Evolutionary conservation across 73 alveolate species (phyloP), one percentile per base, ranked within the genome.

Genomic region (Vitrella brassicaformis): DNA sequence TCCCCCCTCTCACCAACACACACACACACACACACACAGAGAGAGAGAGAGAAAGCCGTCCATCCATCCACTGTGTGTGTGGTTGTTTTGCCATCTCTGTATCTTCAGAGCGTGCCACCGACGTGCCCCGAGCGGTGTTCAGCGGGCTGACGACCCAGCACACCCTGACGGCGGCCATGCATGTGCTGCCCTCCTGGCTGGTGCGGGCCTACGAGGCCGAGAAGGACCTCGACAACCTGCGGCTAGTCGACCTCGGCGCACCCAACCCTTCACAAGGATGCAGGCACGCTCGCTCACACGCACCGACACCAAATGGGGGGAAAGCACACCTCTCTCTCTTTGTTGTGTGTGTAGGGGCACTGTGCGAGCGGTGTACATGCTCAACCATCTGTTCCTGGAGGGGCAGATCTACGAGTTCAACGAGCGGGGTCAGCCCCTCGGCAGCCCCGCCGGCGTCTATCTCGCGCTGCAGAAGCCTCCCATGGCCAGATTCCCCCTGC

Each of bases 221-320:
- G 70, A 69, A 75, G 26, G 81, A 75, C 70, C 32, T 75, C 74
- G 81, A 75, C 81, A 75, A 75, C 47, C 70, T 75, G 56, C 73
- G 81, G 4, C 74, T 72, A 8, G 81, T 66, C 30, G 81, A 75
- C 28, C 74, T 67, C 39, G 25, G 71, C 19, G 28, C 26, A 30
- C 32, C n/a, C 22, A 47, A 47, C 27, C 67, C 64, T 39, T 9
- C 7, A 39, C 64, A 7, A 7, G 30, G 28, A 25, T 18, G 68
- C 68, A 64, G 68, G 68, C 68, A 64, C 30, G 30, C 25, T 25
- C 68, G 25, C 30, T 28, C 30, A 64, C 68, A 64, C 68, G 10
- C 25, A 27, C 30, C 26, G 68, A 27, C 30, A 27, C 68, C 19
- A 28, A 47, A 25, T 10, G 68, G 68, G 31, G 25, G 68, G 68